Base-by-base conservation (phyloP, 345 rosid species). In the Hibiscus trionum region DNA sequence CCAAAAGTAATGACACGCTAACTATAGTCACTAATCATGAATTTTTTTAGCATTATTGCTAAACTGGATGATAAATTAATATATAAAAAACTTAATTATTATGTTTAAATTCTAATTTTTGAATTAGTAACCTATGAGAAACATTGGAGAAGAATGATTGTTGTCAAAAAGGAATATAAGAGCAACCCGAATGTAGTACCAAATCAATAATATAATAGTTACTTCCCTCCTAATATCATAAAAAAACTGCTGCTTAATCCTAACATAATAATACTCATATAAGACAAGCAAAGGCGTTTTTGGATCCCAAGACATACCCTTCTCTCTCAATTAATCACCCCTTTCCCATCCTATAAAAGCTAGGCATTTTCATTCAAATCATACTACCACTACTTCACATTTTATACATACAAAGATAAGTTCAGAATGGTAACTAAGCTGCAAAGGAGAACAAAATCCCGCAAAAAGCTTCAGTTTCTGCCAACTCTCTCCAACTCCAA, bases 391-490 rank as follows among this genome's bases (percentile, higher is more conserved):
- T 37, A 37, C 61, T 21, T 58, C 35, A 60, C 63, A 29, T 60
- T 27, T 29, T 60, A 55, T 19, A 29, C 17, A 60, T 27, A 8
- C 17, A 60, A 60, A 60, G 17, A 27, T 8, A 56, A 21, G n/a
- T 60, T 53, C 69, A 39, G 70, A 58, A 87, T 87, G 94, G 94
- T 72, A 58, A 80, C 81, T 29, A 79, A 80, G 76, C 58, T 79
- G 61, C 86, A 78, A 70, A 85, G 85, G 69, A 83, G 80, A 79
- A 46, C 72, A 14, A 78, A 84, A 71, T 8, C 77, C 73, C 84
- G 81, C 67, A 80, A 80, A 66, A 88, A 83, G 85, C 77, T 82
- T 85, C 87, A 75, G 37, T 73, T 81, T 80, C 81, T 84, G 44
- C 80, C 77, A 79, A 73, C 75, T 57, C 84, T 77, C 72, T 70